Evolutionary conservation across 768 basidiomycete species (phyloP).

Genomic region (Tremella fuciformis): DNA sequence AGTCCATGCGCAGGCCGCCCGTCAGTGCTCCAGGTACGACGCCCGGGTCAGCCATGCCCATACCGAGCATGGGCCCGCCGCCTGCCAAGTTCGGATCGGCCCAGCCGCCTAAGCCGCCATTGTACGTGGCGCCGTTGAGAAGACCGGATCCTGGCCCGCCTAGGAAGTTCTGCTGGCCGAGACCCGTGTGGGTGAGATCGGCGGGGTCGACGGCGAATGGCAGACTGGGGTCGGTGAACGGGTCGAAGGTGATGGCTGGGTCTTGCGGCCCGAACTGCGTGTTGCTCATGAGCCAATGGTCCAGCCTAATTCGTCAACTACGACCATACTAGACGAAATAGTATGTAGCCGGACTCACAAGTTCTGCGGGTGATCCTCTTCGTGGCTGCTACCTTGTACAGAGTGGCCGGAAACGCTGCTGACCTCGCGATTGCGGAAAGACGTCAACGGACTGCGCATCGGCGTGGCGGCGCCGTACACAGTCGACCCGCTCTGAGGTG

Average conservation of each 20-base stretch:
- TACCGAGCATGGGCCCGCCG: background rate
- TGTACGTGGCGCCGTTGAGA: too few relatives aligned
- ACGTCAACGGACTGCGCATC: background rate
- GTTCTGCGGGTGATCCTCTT: conserved; percentile 47
- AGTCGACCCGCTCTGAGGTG: background rate
- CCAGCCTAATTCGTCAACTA: conserved; percentile 23
- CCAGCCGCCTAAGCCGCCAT: background rate
- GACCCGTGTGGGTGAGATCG: background rate
- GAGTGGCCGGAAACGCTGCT: too few relatives aligned
- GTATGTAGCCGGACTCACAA: conserved; percentile 26
- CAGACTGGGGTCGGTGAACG: conserved; percentile 6
- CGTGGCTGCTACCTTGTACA: conserved; percentile 22
- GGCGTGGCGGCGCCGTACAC: background rate
- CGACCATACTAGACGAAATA: background rate
- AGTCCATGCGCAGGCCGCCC: background rate
- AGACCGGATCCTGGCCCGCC: too few relatives aligned
- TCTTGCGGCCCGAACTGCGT: conserved; percentile 25
- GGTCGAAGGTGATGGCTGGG: conserved; percentile 23
- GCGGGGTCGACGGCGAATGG: conserved; percentile 3
- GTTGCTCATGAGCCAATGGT: conserved; percentile 44
- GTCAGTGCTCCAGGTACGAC: conserved; percentile 4
- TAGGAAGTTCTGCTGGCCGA: background rate
- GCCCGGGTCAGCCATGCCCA: conserved; percentile 2
- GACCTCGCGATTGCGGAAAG: too few relatives aligned
- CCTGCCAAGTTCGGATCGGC: conserved; percentile 6